Evolutionary conservation across 176 grass and related monocot species (phyloP).

Genomic region (Musa schizocarpa): DNA sequence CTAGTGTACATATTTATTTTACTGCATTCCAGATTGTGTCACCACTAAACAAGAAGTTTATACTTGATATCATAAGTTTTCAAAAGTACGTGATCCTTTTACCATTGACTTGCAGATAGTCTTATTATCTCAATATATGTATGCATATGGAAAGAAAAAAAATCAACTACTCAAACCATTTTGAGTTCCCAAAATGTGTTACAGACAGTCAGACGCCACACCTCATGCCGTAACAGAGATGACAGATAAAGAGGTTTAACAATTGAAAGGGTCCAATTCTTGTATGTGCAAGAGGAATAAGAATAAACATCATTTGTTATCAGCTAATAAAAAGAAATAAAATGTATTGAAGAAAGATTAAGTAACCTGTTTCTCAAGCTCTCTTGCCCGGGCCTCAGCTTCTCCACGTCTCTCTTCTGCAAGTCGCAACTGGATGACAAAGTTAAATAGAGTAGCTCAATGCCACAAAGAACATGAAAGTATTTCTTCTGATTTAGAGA

Average conservation of each 20-base stretch:
- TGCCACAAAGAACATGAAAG: background rate
- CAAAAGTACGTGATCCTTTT: too few species aligned
- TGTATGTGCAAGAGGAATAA: background rate
- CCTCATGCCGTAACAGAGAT: too few species aligned
- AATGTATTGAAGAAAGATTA: background rate
- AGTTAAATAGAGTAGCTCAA: background rate
- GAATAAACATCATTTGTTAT: constrained; percentile 1
- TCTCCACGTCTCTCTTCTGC: constrained; percentile 89
- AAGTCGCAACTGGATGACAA: constrained; percentile 64
- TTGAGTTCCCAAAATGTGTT: too few species aligned
- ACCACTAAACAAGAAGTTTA: too few species aligned
- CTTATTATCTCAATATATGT: too few species aligned
- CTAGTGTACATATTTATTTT: too few species aligned
- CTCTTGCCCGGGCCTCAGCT: constrained; percentile 84
- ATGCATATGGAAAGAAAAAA: too few species aligned
- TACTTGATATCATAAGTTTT: too few species aligned
- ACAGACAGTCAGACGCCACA: too few species aligned
- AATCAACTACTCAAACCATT: too few species aligned
- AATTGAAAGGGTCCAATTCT: background rate
- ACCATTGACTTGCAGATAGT: too few species aligned
- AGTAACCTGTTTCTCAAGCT: constrained; percentile 92
- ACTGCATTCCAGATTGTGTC: too few species aligned
- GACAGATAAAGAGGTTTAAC: background rate
- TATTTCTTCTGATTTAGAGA: background rate
- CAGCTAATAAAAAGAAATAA: background rate